Evolutionary conservation across 176 grass and related monocot species (phyloP).

Genomic region (Eleusine indica): DNA sequence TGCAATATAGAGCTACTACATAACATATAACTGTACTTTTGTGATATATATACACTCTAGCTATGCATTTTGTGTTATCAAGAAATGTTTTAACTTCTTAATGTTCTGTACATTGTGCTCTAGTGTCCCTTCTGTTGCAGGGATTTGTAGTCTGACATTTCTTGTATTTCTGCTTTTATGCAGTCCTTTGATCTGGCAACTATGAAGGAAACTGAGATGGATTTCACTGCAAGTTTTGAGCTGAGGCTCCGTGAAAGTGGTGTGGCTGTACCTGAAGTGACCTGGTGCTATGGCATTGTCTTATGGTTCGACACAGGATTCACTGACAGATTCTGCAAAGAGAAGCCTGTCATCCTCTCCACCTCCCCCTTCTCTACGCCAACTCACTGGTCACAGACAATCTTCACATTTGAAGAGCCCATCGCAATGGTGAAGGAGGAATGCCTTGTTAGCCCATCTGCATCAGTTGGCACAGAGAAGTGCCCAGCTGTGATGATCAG

Average conservation of each 20-base stretch:
- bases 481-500: constrained; percentile 53
- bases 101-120: constrained; percentile 8
- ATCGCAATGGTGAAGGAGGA: constrained; percentile 53
- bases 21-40: not conserved
- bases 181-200: constrained; percentile 84
- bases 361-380: constrained; percentile 77
- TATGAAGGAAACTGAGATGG: constrained; percentile 82
- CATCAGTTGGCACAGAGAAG: constrained; percentile 57
- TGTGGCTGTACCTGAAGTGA: constrained; percentile 6
- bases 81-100: not conserved
- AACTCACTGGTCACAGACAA: constrained; percentile 92
- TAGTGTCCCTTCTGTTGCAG: constrained; percentile 5
- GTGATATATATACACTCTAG: not conserved
- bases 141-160: constrained; percentile 27
- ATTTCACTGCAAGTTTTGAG: constrained; percentile 84
- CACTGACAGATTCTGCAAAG: constrained; percentile 85
- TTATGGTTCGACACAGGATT: constrained; percentile 91
- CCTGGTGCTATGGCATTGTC: constrained; percentile 80
- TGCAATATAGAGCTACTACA: not conserved
- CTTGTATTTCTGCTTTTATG: constrained; percentile 24
- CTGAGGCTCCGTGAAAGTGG: constrained; percentile 51
- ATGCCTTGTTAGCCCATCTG: constrained; percentile 21
- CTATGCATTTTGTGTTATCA: not conserved
- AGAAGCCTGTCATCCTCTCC: constrained; percentile 65
- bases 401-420: constrained; percentile 85